Evolutionary conservation across 768 basidiomycete species (phyloP).

Genomic region (Tubosaeta brunneosetosa): DNA sequence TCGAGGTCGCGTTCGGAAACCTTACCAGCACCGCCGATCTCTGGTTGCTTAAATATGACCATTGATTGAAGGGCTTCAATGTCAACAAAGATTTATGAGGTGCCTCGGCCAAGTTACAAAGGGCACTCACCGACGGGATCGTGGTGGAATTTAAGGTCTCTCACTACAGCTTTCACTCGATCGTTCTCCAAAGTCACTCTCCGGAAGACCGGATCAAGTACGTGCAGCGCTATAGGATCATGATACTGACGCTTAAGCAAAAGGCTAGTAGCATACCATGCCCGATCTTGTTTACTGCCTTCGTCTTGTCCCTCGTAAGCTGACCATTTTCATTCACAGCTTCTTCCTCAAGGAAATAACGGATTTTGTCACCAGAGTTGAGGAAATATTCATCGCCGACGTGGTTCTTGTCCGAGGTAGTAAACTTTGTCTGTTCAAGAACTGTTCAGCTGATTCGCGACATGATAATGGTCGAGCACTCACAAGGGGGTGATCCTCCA

Average conservation of each 20-base stretch:
- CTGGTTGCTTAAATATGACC: conserved; percentile 92
- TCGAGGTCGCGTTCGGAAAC: neutral
- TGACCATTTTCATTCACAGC: conserved; percentile 68
- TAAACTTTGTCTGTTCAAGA: conserved; percentile 74
- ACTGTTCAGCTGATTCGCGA: neutral
- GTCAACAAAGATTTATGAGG: neutral
- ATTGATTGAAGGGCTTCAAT: conserved; percentile 79
- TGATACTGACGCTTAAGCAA: neutral
- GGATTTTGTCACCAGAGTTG: conserved; percentile 88
- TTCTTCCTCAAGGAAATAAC: conserved; percentile 90
- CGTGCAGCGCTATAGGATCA: conserved; percentile 63
- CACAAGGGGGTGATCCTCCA: conserved; percentile 79
- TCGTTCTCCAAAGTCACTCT: conserved; percentile 78
- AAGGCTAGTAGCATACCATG: conserved; percentile 53
- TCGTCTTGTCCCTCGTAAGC: conserved; percentile 64
- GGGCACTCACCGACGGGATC: conserved; percentile 69
- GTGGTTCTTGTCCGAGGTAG: conserved; percentile 68
- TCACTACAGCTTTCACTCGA: conserved; percentile 60
- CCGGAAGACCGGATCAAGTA: conserved; percentile 78
- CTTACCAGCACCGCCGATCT: conserved; percentile 87
- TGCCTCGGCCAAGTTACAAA: neutral
- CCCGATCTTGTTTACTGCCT: conserved; percentile 92
- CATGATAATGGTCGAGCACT: conserved; percentile 15
- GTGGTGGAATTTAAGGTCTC: conserved; percentile 75
- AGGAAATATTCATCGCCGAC: conserved; percentile 94